Evolutionary conservation across 805 yeast genomes (phyloP), one percentile per base, ranked within the genome.

Genomic region (Suhomyces sp.): DNA sequence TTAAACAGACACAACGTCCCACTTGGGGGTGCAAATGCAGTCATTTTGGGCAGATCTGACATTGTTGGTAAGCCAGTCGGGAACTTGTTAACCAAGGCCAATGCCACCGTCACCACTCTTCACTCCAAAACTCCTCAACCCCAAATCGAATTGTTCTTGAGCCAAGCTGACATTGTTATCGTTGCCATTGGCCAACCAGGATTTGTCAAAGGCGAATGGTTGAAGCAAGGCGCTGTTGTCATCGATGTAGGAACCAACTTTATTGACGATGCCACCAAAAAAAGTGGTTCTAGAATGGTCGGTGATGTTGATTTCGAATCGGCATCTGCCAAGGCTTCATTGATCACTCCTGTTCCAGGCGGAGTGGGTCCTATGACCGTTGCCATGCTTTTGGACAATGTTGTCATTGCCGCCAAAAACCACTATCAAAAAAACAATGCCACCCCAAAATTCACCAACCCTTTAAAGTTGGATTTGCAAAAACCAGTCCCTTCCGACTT

Each of bases 291-390:
- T 63, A 83, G 85, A 65, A 76, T 93, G 66, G 96, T 89, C n/a
- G 99, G 99, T 57, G 99, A 93, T 68, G 97, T 90, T 43, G 97
- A 92, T 62, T 93, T 78, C 63, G 87, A 76, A 50, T 73, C 84
- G 27, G 92, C 89, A 50, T 69, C 77, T 52, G 67, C 75, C 48
- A 79, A 77, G 49, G 94, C 92, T 2, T 72, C 85, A 10, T 81
- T 79, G 60, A 81, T 94, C 56, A 92, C 98, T 5, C 99, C 99
- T 15, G 99, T 93, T 51, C 99, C 99, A 29, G 98, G 98, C 66
- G 98, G 98, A 61, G 98, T 93, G 56, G 99, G 99, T 40, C 99
- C 99, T 57, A 93, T 93, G 98, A 93, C 99, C 24, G 97, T 93
- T 46, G 97, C 97, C 40, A 85, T 85, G 83, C 74, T 88, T 51